Evolutionary conservation across 352 stramenopile species (phyloP), one percentile per base, ranked within the genome.

Genomic region (Albugo candida): DNA sequence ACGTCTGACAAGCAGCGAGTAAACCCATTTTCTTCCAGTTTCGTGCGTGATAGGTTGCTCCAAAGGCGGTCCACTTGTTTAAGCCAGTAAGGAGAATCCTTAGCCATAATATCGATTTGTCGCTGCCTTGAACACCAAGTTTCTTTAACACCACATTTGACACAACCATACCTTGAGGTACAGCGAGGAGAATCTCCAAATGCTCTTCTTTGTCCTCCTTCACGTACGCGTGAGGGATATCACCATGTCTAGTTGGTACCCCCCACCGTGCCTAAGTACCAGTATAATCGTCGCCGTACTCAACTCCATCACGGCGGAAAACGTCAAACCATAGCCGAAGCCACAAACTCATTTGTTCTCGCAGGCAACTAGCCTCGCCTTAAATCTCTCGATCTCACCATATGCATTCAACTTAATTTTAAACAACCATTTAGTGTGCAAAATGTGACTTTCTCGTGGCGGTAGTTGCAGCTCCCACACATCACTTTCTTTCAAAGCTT

Each of bases 401-500:
- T 24, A 3, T 3, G 38, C 17, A 24, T 43, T 8, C 3, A 3
- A 10, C 8, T 43, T 43, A 24, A 8, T 19, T 8, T 43, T 43
- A 24, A 8, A 43, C 3, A 43, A 3, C 38, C 38, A 43, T 24
- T 10, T 43, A 10, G 17, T 43, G 38, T 43, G 38, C 17, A 43
- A 34, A 0, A 41, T 10, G 17, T 54, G 45, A 13, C 46, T 45
- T 1, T 41, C 31, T 2, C 4, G 1, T 1, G 19, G 17, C 0
- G 11, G 16, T 3, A n/a, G 20, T 2, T 53, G 38, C 1, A 47
- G 11, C 1, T 0, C 11, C 47, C 52, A 58, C 2, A 49, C 54
- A 2, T 36, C 34, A 16, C 55, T 59, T 12, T 1, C 38, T 24
- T 63, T 39, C 1, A 63, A 39, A 0, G 48, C 49, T 5, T 24